phyloP scores from a whole-genome alignment of 1,139 yeast genomes.

The Chernovozyma sophiae-reginae region DNA sequence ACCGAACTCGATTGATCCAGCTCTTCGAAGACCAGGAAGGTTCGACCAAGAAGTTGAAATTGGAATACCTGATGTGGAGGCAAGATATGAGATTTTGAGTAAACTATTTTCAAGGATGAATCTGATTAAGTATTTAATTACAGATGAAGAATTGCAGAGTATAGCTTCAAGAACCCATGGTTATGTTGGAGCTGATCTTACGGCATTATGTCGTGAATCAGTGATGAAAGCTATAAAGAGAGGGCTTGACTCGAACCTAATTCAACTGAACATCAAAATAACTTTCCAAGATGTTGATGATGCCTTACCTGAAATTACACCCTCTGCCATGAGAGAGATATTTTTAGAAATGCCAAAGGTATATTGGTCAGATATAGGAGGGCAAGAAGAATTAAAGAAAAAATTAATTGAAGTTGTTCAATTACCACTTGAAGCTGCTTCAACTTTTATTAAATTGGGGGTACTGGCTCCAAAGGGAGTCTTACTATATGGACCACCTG shows the following conservation, averaged over 20 bases:
- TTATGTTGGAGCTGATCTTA: constrained; percentile 82
- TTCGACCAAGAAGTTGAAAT: constrained; percentile 84
- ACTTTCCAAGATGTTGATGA: constrained; percentile 52
- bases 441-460: constrained; percentile 71
- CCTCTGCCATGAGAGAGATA: constrained; percentile 96
- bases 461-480: constrained; percentile 91
- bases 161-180: constrained; percentile 73
- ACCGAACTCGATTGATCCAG: constrained; percentile 69
- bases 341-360: constrained; percentile 92
- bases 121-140: constrained; percentile 48
- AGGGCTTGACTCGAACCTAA: constrained; percentile 30
- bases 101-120: constrained; percentile 64
- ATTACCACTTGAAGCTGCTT: constrained; percentile 82
- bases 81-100: constrained; percentile 57
- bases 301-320: constrained; percentile 76
- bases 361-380: constrained; percentile 93
- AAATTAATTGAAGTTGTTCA: constrained; percentile 87
- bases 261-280: constrained; percentile 26
- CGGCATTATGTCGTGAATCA: constrained; percentile 83
- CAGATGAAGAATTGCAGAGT: constrained; percentile 46
- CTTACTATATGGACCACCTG: constrained; percentile 91
- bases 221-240: constrained; percentile 79
- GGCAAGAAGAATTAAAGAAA: constrained; percentile 77
- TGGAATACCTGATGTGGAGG: constrained; percentile 71
- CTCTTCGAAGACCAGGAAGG: constrained; percentile 60